A percentile compares a stretch with the other conserved stretches of the same genome.
These are phyloP conservation scores for Knufia fluminis DNA, from an alignment of 2,329 filamentous ascomycete species.

Conservation along the genomic window DNA sequence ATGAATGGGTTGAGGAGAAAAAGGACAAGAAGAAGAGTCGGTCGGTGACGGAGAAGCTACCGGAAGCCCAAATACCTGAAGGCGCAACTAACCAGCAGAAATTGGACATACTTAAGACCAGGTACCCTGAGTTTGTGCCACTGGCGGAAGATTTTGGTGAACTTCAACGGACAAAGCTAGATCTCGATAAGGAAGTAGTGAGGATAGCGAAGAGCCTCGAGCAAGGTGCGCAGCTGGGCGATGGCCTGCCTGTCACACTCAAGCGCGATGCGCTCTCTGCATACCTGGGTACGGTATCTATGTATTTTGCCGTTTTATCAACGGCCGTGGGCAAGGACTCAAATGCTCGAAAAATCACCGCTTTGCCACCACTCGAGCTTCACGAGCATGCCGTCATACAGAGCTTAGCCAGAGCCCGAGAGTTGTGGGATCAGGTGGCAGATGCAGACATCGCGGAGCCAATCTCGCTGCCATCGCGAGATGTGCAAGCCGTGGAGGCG, in stretches of 20 bases:
- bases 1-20: slow-evolving; percentile 64
- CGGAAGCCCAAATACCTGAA: slow-evolving; percentile 70
- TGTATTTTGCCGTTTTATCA: slow-evolving; percentile 92
- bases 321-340: slow-evolving; percentile 51
- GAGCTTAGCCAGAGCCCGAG: slow-evolving; percentile 66
- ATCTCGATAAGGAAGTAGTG: slow-evolving; percentile 50
- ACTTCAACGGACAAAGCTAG: slow-evolving; percentile 55
- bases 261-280: slow-evolving; percentile 75
- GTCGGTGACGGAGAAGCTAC: slow-evolving; percentile 60
- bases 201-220: slow-evolving; percentile 41
- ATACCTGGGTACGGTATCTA: slow-evolving; percentile 75
- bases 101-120: slow-evolving; percentile 61
- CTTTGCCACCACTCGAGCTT: slow-evolving; percentile 67
- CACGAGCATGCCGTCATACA: slow-evolving; percentile 89
- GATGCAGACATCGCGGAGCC: slow-evolving; percentile 46
- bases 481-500: slow-evolving; percentile 13
- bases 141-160: slow-evolving; percentile 69
- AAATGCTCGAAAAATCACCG: slow-evolving; percentile 38
- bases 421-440: slow-evolving; percentile 69
- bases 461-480: slow-evolving; percentile 22
- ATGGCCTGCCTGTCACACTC: slow-evolving; percentile 44
- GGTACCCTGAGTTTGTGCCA: slow-evolving; percentile 88
- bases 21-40: slow-evolving; percentile 37
- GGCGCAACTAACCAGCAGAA: slow-evolving; percentile 69
- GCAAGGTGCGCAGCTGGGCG: slow-evolving; percentile 29